Percentiles rank a stretch among this genome's conserved stretches.
phyloP scores from a whole-genome alignment of 1,284 basidiomycete genomes.

The Phenoliferia sp. region DNA sequence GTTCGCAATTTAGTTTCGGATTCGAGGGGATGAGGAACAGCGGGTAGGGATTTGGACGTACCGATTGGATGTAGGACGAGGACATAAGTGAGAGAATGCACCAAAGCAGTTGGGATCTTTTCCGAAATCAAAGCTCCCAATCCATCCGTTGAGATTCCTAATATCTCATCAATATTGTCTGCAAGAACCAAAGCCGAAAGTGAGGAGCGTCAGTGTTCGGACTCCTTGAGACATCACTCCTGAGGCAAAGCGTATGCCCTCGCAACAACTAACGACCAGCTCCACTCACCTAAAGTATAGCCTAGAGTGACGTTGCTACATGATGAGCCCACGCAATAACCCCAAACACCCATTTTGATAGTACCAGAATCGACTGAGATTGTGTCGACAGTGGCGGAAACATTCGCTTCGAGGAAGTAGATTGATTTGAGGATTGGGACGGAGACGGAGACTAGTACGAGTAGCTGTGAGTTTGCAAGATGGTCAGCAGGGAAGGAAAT shows the following conservation, averaged over 20 bases:
- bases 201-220: neutral
- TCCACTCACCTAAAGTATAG: constrained; percentile 20
- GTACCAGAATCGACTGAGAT: constrained; percentile 14
- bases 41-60: neutral
- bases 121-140: constrained; percentile 1
- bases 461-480: neutral
- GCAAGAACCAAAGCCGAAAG: neutral
- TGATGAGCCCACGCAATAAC: constrained; percentile 27
- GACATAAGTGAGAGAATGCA: constrained; percentile 35
- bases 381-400: constrained; percentile 12
- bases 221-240: neutral
- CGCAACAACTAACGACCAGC: neutral
- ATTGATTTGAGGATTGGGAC: constrained; percentile 34
- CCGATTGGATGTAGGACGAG: constrained; percentile 36
- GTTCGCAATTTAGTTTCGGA: too few species aligned
- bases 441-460: constrained; percentile 31
- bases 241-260: neutral
- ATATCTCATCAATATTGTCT: neutral
- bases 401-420: constrained; percentile 33
- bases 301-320: constrained; percentile 28
- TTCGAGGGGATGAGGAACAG: neutral
- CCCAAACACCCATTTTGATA: constrained; percentile 31
- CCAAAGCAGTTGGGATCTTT: constrained; percentile 29
- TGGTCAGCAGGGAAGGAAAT: neutral
- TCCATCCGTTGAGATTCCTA: neutral